Base-by-base conservation (phyloP, 345 rosid genomes). In the Combretum micranthum region DNA sequence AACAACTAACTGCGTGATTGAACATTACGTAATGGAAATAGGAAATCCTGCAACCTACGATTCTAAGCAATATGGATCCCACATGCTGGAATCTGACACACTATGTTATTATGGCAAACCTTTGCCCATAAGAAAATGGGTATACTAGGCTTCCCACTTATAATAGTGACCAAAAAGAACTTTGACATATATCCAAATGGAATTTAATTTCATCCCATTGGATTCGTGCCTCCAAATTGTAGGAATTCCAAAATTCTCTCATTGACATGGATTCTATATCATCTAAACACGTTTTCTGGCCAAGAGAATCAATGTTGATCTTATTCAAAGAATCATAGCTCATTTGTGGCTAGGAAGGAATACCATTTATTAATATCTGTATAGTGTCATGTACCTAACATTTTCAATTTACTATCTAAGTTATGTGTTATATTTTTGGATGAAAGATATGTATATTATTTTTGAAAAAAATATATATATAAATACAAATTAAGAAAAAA, bases 131-230 rank as follows among this genome's bases (percentile, higher is more conserved):
- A 26, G 63, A 60, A 45, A 18, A 53, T 57, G 76, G 70, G 50
- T 12, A 20, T 44, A 52, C 65, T 65, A 68, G 74, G 67, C 60
- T 64, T 75, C 64, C 75, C 72, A 70, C 71, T 61, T 32, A 4
- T 32, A 5, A 32, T 4, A 4, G 39, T 32, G 39, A 32, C 39
- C 39, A 32, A 4, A 56, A 15, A 20, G 42, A 47, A 6, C 3
- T 66, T 6, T 26, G 19, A 17, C 13, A 50, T 51, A 26, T 3
- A 20, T n/a, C 47, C 46, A 2, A 39, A 49, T 52, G 58, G 72
- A 70, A 55, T 56, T 67, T 63, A 47, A 44, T 26, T 21, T 26
- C 62, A 39, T 25, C 39, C 19, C 0, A 21, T 47, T 55, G 20
- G 52, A 63, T 65, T 13, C 20, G 52, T 51, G 53, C 51, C 18